Evolutionary conservation across 805 yeast species (phyloP), one percentile per base, ranked within the genome.

Genomic region (Metschnikowia orientalis): DNA sequence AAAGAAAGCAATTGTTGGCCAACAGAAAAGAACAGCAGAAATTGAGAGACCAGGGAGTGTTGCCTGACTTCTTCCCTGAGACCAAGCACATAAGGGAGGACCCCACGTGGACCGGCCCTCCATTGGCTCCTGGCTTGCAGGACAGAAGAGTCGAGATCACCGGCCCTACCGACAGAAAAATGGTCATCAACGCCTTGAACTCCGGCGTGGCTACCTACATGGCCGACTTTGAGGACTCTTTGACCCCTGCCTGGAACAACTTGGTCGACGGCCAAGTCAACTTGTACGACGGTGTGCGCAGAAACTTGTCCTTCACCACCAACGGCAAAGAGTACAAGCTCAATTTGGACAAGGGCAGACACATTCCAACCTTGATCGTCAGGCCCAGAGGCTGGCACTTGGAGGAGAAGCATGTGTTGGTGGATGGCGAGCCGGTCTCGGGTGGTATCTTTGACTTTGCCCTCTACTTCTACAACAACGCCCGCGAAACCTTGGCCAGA

Each of bases 321-420:
- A 61, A 69, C 51, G 68, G 67, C 42, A 58, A 77, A 65, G 50
- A 50, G 34, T 68, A 69, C 50, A 50, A 53, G 40, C 63, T 69
- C 50, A 61, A 69, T 49, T 61, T 52, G 50, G 65, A 63, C 40
- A 67, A 67, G 36, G 72, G 69, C 35, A 69, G 71, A 55, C 79
- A 79, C 52, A 67, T 80, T 32, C 90, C 90, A 41, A 83, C 88
- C 26, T 63, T 83, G 56, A 80, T 83, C 56, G 88, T 82, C 36
- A 75, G 94, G 67, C 94, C 94, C 53, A 74, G 94, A 67, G 92
- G 94, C 31, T 82, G 90, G 89, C 94, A 83, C 57, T 71, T 83
- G 74, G 77, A 67, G 21, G 94, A 83, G 55, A 71, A 73, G 56
- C 94, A 83, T 53, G 67, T 83, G 29, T 51, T 69, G 31, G 75